Conservation (phyloP, 495 filamentous ascomycete genomes). For the Penicillium robsamsonii region DNA sequence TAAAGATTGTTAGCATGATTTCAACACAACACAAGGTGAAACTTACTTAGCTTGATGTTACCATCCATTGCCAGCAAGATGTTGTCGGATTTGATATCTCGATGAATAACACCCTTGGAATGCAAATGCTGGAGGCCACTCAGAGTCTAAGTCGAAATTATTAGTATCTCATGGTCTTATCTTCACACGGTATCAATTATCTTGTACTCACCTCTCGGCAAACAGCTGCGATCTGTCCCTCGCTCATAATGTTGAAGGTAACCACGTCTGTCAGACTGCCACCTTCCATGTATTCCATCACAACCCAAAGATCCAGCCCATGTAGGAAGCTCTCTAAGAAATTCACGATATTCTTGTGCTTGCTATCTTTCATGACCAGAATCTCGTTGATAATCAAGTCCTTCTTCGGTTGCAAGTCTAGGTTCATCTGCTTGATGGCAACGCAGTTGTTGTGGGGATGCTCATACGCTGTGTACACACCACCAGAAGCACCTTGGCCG, state of each 20-base stretch:
- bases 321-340: slow-evolving; percentile 96
- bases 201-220: slow-evolving; percentile 70
- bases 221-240: slow-evolving; percentile 93
- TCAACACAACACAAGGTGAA: slow-evolving; percentile 7
- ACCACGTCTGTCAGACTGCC: slow-evolving; percentile 97
- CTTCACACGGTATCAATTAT: neutral
- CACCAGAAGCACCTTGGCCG: slow-evolving; percentile 94
- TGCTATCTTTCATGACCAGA: slow-evolving; percentile 97
- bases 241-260: slow-evolving; percentile 98
- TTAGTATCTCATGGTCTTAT: slow-evolving; percentile 7
- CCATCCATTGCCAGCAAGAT: slow-evolving; percentile 93
- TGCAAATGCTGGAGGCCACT: slow-evolving; percentile 92
- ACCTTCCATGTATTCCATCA: slow-evolving; percentile 99
- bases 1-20: slow-evolving; percentile 41
- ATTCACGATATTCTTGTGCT: slow-evolving; percentile 97
- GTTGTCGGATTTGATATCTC: slow-evolving; percentile 99
- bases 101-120: slow-evolving; percentile 96
- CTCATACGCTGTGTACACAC: slow-evolving; percentile 91
- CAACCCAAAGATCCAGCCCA: slow-evolving; percentile 89
- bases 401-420: slow-evolving; percentile 98
- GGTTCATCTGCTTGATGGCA: slow-evolving; percentile 99
- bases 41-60: slow-evolving; percentile 95
- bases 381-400: slow-evolving; percentile 99
- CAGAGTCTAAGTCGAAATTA: slow-evolving; percentile 56
- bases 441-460: slow-evolving; percentile 79